phyloP scores from a whole-genome alignment of 768 basidiomycete species.

The Coprinopsis marcescibilis region DNA sequence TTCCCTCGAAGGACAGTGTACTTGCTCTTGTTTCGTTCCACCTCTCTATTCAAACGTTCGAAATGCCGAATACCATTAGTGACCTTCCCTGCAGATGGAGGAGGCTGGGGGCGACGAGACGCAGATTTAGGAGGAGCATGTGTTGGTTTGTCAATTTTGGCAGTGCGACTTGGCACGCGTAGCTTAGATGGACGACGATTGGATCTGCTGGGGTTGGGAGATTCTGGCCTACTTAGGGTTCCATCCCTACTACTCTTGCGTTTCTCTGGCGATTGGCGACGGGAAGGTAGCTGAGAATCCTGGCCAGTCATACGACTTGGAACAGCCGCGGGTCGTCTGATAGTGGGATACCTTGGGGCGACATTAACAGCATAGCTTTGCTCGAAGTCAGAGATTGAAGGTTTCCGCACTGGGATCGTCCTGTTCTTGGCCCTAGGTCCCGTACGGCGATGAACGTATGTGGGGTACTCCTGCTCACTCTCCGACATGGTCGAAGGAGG shows the following conservation, averaged over 20 bases:
- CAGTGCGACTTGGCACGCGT: slow-evolving; percentile 19
- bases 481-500: slow-evolving; percentile 63
- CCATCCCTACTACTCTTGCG: slow-evolving; percentile 36
- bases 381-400: slow-evolving; percentile 82
- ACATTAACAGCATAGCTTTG: slow-evolving; percentile 91
- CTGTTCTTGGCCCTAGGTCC: slow-evolving; percentile 35
- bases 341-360: slow-evolving; percentile 65
- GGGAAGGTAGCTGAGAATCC: slow-evolving; percentile 58
- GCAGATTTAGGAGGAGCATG: slow-evolving; percentile 47
- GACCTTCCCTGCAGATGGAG: slow-evolving; percentile 60
- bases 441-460: slow-evolving; percentile 31
- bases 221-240: slow-evolving; percentile 38
- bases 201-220: slow-evolving; percentile 33
- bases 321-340: slow-evolving; percentile 46
- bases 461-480: slow-evolving; percentile 67
- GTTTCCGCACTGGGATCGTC: slow-evolving; percentile 38
- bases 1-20: slow-evolving; percentile 85
- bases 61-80: slow-evolving; percentile 87
- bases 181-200: slow-evolving; percentile 33
- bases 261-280: slow-evolving; percentile 73
- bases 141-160: slow-evolving; percentile 38
- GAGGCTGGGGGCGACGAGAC: slow-evolving; percentile 41
- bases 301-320: slow-evolving; percentile 47
- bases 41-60: slow-evolving; percentile 75
- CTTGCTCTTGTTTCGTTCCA: slow-evolving; percentile 66